Conservation (phyloP, 148 eudicot genomes). For the Pouteria glomerata region DNA sequence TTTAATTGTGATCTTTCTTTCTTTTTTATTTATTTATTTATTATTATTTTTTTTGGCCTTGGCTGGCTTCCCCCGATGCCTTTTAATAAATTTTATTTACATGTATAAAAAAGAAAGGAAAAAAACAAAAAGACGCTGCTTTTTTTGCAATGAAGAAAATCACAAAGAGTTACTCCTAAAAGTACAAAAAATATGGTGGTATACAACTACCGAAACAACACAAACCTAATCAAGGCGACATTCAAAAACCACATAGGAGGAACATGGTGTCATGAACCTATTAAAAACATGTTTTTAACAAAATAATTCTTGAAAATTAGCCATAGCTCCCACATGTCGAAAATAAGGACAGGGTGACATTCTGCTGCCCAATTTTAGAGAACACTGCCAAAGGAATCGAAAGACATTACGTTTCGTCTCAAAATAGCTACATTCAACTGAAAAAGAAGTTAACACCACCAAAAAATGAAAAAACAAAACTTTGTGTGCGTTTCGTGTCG, state of each 20-base stretch:
- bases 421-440: neutral
- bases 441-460: neutral
- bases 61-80: too few species aligned
- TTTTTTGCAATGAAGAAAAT: neutral
- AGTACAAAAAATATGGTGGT: neutral
- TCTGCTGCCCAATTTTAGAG: neutral
- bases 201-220: neutral
- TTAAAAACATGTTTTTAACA: neutral
- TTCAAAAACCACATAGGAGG: neutral
- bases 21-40: too few species aligned
- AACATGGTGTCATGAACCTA: neutral
- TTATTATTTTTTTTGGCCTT: too few species aligned
- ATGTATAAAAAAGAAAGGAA: too few species aligned
- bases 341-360: too few species aligned
- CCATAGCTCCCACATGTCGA: neutral
- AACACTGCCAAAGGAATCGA: neutral
- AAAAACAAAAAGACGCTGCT: neutral
- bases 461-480: neutral
- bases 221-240: slow-evolving; percentile 1
- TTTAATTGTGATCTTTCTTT: too few species aligned
- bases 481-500: neutral
- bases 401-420: neutral
- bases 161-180: neutral
- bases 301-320: neutral
- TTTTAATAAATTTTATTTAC: too few species aligned